Conservation (phyloP, 2,329 filamentous ascomycete genomes). For the Penicillium expansum region DNA sequence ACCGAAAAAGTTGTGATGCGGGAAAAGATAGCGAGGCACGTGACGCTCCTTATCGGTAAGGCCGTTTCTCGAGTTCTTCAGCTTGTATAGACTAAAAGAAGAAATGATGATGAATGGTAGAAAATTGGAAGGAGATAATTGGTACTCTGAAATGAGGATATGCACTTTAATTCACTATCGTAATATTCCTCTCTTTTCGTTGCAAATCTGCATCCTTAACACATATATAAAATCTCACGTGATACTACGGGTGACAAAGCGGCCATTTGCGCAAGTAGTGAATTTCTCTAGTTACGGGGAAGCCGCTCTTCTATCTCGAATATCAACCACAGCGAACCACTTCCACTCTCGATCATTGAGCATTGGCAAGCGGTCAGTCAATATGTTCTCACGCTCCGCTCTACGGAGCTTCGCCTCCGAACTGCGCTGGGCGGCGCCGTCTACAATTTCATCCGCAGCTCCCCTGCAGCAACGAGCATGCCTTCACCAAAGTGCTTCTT, state of each 20-base stretch:
- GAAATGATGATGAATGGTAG: background rate
- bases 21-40: constrained; percentile 26
- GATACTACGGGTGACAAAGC: constrained; percentile 27
- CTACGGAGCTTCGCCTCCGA: constrained; percentile 31
- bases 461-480: constrained; percentile 39
- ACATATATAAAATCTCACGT: constrained; percentile 20
- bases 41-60: constrained; percentile 22
- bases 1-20: constrained; percentile 28
- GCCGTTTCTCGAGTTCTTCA: background rate
- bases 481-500: constrained; percentile 41
- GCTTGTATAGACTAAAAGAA: background rate
- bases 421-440: constrained; percentile 25
- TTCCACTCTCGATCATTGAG: constrained; percentile 15
- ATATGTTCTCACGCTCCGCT: constrained; percentile 41
- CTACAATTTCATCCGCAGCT: constrained; percentile 21
- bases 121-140: constrained; percentile 9
- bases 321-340: constrained; percentile 11
- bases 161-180: background rate
- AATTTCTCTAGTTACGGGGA: constrained; percentile 34
- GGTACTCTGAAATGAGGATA: constrained; percentile 8
- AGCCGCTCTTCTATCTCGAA: constrained; percentile 13
- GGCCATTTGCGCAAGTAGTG: constrained; percentile 31
- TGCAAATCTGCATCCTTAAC: background rate
- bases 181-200: background rate
- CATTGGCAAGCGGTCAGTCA: constrained; percentile 10